Evolutionary conservation across 2,329 filamentous ascomycete species (phyloP).

Genomic region (Penicillium nordicum): DNA sequence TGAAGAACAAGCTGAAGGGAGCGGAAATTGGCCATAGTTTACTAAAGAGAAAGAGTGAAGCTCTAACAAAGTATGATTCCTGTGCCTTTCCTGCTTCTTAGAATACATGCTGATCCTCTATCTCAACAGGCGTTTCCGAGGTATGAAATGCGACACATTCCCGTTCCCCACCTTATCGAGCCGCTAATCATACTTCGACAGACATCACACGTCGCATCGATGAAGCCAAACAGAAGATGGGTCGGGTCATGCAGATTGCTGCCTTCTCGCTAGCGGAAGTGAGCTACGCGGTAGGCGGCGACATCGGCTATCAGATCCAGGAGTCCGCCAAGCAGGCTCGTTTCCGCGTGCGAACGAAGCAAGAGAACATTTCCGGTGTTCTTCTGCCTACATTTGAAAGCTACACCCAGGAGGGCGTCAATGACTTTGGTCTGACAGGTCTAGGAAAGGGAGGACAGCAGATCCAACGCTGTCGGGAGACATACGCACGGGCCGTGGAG

Average conservation of each 20-base stretch:
- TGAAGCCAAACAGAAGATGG: slow-evolving; percentile 99
- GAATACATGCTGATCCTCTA: slow-evolving; percentile 19
- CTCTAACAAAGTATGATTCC: slow-evolving; percentile 80
- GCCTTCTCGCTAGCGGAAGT: slow-evolving; percentile 97
- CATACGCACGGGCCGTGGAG: slow-evolving; percentile 92
- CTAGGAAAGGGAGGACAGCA: slow-evolving; percentile 96
- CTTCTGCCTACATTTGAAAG: slow-evolving; percentile 91
- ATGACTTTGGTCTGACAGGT: slow-evolving; percentile 94
- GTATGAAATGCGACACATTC: slow-evolving; percentile 48
- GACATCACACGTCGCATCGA: slow-evolving; percentile 97
- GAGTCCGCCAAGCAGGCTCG: slow-evolving; percentile 90
- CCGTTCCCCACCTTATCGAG: slow-evolving; percentile 21
- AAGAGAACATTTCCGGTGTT: slow-evolving; percentile 98
- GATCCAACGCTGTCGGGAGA: slow-evolving; percentile 90
- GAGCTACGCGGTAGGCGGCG: slow-evolving; percentile 91
- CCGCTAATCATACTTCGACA: slow-evolving; percentile 39
- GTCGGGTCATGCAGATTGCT: slow-evolving; percentile 97
- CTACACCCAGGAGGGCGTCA: slow-evolving; percentile 81
- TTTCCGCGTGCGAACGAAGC: slow-evolving; percentile 89
- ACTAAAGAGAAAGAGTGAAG: slow-evolving; percentile 96
- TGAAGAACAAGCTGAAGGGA: slow-evolving; percentile 98
- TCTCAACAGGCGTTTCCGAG: slow-evolving; percentile 73
- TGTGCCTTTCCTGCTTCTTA: neutral
- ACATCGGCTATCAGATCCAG: slow-evolving; percentile 95
- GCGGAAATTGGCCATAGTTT: slow-evolving; percentile 88